Conservation (phyloP, 306 rosid genomes). For the Acmispon strigosus region DNA sequence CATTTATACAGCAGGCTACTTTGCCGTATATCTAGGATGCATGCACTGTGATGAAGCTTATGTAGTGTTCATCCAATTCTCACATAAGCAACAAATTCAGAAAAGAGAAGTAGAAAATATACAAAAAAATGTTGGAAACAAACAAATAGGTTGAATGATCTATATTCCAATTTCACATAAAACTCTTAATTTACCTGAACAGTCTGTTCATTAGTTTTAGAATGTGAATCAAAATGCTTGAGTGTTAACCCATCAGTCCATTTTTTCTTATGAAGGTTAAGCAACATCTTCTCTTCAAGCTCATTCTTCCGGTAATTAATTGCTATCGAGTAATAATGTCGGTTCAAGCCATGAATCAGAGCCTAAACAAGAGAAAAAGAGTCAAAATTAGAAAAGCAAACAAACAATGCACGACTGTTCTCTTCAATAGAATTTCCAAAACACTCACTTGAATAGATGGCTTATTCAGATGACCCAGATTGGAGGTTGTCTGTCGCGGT, state of each 20-base stretch:
- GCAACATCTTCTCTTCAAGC: constrained; percentile 91
- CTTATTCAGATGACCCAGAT: constrained; percentile 86
- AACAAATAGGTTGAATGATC: not conserved
- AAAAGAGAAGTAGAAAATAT: not conserved
- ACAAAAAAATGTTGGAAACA: not conserved
- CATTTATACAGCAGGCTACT: not conserved
- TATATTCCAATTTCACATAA: not conserved
- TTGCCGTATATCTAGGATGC: not conserved
- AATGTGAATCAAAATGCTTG: constrained; percentile 70
- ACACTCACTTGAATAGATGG: constrained; percentile 88
- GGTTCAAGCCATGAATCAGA: constrained; percentile 85
- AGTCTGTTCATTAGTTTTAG: constrained; percentile 91
- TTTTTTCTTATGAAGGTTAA: constrained; percentile 93
- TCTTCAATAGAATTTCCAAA: not conserved
- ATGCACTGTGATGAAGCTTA: not conserved
- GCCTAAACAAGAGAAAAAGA: constrained; percentile 51
- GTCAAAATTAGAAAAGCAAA: not conserved
- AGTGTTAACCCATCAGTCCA: constrained; percentile 95
- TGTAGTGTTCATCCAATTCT: not conserved
- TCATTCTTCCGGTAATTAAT: constrained; percentile 93
- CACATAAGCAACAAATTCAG: not conserved
- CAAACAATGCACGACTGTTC: not conserved
- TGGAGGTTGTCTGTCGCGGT: constrained; percentile 93
- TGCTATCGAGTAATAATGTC: constrained; percentile 93
- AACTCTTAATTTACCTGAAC: constrained; percentile 56